phyloP scores from a whole-genome alignment of 169 alveolate species.

The Blepharisma undulans region DNA sequence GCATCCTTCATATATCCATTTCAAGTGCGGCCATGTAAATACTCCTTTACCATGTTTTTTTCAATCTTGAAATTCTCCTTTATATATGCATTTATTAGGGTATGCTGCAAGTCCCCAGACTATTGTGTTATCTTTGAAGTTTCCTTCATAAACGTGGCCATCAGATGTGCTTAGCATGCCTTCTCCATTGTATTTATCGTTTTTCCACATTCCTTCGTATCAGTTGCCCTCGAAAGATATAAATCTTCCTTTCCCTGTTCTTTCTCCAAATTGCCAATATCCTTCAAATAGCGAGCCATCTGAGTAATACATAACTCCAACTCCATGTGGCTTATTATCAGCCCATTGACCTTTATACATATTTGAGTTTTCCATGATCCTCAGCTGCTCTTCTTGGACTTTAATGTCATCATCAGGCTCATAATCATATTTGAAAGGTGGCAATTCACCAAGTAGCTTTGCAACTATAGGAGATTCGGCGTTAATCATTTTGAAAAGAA shows the following conservation, averaged over 20 bases:
- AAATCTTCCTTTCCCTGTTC: not conserved
- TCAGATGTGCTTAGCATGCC: slow-evolving; percentile 59
- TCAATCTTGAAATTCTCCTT: slow-evolving; percentile 80
- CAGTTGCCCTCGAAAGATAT: not conserved
- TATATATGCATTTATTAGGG: slow-evolving; percentile 47
- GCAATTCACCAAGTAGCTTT: not conserved
- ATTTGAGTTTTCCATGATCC: not conserved
- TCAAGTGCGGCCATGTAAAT: slow-evolving; percentile 44
- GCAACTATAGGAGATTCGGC: not conserved
- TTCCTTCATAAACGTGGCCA: slow-evolving; percentile 61
- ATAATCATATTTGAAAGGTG: not conserved
- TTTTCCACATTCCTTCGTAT: slow-evolving; percentile 43
- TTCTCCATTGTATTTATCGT: slow-evolving; percentile 29
- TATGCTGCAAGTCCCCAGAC: not conserved
- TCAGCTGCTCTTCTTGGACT: not conserved
- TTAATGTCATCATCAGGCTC: not conserved
- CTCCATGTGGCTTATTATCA: not conserved
- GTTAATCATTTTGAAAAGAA: not conserved
- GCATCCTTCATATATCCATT: slow-evolving; percentile 72
- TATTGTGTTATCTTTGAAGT: not conserved
- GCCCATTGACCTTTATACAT: not conserved
- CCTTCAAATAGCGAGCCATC: not conserved
- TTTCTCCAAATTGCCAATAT: not conserved
- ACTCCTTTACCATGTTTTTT: slow-evolving; percentile 78
- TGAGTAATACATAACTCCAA: not conserved